phyloP scores from a whole-genome alignment of 371 early-diverging fungal species.

The Rhizoclosmatium hyalinum region DNA sequence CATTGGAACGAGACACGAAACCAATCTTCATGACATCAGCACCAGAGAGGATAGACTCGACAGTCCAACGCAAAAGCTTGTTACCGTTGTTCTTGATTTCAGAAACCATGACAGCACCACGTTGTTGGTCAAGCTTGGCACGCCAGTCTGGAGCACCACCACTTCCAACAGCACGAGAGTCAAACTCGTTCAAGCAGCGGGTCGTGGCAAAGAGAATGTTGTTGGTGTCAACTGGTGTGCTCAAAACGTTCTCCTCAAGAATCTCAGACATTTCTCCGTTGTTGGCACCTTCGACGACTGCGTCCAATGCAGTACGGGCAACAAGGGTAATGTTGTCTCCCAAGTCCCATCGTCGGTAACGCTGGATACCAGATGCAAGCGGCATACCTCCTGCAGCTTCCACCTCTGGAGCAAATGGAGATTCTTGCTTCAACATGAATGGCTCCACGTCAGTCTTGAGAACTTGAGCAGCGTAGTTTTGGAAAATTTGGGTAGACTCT shows the following conservation, averaged over 20 bases:
- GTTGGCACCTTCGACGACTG: constrained; percentile 66
- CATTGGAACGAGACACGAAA: constrained; percentile 69
- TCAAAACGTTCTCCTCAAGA: constrained; percentile 27
- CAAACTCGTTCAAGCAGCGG: constrained; percentile 92
- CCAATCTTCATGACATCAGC: constrained; percentile 93
- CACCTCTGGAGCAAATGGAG: constrained; percentile 71
- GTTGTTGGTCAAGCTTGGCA: constrained; percentile 91
- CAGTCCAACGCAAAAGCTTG: constrained; percentile 94
- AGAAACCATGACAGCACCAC: constrained; percentile 95
- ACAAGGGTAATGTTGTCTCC: constrained; percentile 69
- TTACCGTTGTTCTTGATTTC: constrained; percentile 97
- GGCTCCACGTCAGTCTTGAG: constrained; percentile 59
- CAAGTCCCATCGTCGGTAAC: constrained; percentile 77
- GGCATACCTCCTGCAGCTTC: constrained; percentile 59
- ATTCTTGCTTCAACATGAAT: constrained; percentile 69
- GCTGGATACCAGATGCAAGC: constrained; percentile 80
- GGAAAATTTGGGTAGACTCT: constrained; percentile 88
- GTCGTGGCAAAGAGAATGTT: constrained; percentile 74
- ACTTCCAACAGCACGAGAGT: constrained; percentile 82
- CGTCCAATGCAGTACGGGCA: constrained; percentile 91
- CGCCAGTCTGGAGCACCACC: constrained; percentile 95
- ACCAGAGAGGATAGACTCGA: constrained; percentile 87
- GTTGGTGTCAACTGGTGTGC: constrained; percentile 27
- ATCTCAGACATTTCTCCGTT: constrained; percentile 13
- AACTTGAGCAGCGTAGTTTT: constrained; percentile 85